phyloP scores from a whole-genome alignment of 2,329 filamentous ascomycete genomes.

The Alternaria dauci region DNA sequence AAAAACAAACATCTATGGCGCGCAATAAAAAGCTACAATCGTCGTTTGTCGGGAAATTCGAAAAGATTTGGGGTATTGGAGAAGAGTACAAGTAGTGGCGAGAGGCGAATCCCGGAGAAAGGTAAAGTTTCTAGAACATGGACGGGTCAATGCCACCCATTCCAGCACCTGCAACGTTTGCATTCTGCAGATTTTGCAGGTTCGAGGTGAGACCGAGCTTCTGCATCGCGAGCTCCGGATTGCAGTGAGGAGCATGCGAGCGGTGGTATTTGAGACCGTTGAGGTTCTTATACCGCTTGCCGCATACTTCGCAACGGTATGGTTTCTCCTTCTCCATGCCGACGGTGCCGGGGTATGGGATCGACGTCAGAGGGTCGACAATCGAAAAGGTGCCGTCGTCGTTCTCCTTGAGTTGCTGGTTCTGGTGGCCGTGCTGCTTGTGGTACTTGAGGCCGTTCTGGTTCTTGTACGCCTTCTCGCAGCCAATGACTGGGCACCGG shows the following conservation, averaged over 20 bases:
- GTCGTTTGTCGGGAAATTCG: slow-evolving; percentile 29
- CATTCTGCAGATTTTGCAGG: slow-evolving; percentile 52
- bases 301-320: slow-evolving; percentile 95
- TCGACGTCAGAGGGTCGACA: slow-evolving; percentile 92
- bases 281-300: slow-evolving; percentile 98
- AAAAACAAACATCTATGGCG: slow-evolving; percentile 26
- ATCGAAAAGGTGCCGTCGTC: slow-evolving; percentile 97
- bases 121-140: slow-evolving; percentile 48
- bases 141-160: slow-evolving; percentile 65
- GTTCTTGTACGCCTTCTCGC: slow-evolving; percentile 99
- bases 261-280: slow-evolving; percentile 94
- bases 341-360: slow-evolving; percentile 92
- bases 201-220: slow-evolving; percentile 50
- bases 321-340: slow-evolving; percentile 99
- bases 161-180: slow-evolving; percentile 62
- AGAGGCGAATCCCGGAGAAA: slow-evolving; percentile 13
- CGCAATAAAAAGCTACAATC: slow-evolving; percentile 28
- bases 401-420: slow-evolving; percentile 95
- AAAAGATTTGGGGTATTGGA: slow-evolving; percentile 34
- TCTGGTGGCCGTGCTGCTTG: slow-evolving; percentile 90
- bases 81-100: slow-evolving; percentile 20
- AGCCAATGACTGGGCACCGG: slow-evolving; percentile 96
- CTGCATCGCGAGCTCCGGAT: slow-evolving; percentile 76
- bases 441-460: slow-evolving; percentile 97
- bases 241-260: slow-evolving; percentile 82